Evolutionary conservation across 1,139 yeast genomes (phyloP).

Genomic region (Meyerozyma elateridarum): DNA sequence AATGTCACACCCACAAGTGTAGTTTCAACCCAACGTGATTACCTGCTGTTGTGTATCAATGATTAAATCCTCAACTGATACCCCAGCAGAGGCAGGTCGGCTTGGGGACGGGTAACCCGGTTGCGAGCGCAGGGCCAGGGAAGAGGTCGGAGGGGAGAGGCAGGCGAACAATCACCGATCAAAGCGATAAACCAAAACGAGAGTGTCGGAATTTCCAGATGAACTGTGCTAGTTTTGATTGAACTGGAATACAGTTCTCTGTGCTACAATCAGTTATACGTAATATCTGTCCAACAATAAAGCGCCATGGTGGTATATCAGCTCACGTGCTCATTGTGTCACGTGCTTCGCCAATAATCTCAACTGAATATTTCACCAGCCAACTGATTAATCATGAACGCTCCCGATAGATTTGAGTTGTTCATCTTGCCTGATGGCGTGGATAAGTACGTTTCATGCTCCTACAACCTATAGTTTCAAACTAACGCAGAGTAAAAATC

Average conservation of each 20-base stretch:
- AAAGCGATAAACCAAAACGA: too few relatives aligned
- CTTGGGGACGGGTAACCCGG: constrained; percentile 2
- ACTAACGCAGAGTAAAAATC: constrained; percentile 56
- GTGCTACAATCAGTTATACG: too few relatives aligned
- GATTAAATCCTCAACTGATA: background rate
- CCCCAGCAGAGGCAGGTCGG: constrained; percentile 4
- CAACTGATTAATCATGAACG: constrained; percentile 63
- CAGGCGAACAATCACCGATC: background rate
- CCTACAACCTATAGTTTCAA: background rate
- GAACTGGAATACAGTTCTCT: too few relatives aligned
- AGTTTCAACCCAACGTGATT: too few relatives aligned
- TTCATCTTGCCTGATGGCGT: constrained; percentile 97
- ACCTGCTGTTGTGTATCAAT: background rate
- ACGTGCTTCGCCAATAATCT: too few relatives aligned
- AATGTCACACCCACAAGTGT: too few relatives aligned
- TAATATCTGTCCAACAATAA: too few relatives aligned
- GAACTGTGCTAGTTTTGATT: too few relatives aligned
- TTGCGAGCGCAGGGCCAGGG: constrained; percentile 1
- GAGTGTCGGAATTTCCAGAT: too few relatives aligned
- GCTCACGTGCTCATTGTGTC: too few relatives aligned
- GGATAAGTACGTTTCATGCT: constrained; percentile 50
- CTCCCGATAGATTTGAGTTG: constrained; percentile 97
- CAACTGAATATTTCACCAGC: too few relatives aligned
- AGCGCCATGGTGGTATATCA: too few relatives aligned
- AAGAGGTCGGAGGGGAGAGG: background rate